Base-by-base conservation (phyloP, 2,329 filamentous ascomycete species). In the Diaporthe helianthi region DNA sequence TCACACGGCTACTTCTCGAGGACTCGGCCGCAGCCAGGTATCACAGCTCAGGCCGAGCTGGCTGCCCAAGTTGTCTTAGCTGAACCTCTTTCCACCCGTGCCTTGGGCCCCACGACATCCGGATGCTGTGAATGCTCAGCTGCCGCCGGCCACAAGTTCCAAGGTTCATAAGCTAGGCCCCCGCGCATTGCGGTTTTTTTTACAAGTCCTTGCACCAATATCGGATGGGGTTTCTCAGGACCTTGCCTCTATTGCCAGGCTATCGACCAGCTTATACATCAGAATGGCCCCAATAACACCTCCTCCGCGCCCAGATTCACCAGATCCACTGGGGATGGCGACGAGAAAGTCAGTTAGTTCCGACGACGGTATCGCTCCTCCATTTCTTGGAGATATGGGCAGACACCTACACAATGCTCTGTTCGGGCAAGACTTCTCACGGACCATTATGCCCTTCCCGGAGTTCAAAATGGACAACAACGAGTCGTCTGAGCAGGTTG, bases 151-250 rank as follows among this genome's bases (percentile, higher is more conserved):
- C n/a, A 38, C 58, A 63, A 49, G 58, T 63, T n/a, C n/a, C n/a
- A n/a, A n/a, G n/a, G n/a, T n/a, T 63, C 58, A 63, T 63, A 63
- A 63, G 19, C 58, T 49, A 63, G 29, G n/a, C 58, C 44, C n/a
- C 58, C 44, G 19, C 58, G 44, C 58, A 49, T 49, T 26, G 9
- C n/a, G 58, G 47, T 63, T 47, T 7, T 36, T 63, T 47, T 7
- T 36, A 41, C 41, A 63, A 36, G 22, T 15, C 4, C 44, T 63
- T 15, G 58, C 8, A 29, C 41, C 41, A 47, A 31, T 15, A n/a
- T 19, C 41, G 19, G 15, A 22, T 8, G n/a, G 15, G 44, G 29
- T 19, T 61, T 36, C 26, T 47, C 41, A 29, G 19, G 24, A 22
- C 6, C 8, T 19, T 29, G 13, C 22, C 12, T 3, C 29, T 19